Evolutionary conservation across 306 rosid species (phyloP).

Genomic region (Potentilla sterilis): DNA sequence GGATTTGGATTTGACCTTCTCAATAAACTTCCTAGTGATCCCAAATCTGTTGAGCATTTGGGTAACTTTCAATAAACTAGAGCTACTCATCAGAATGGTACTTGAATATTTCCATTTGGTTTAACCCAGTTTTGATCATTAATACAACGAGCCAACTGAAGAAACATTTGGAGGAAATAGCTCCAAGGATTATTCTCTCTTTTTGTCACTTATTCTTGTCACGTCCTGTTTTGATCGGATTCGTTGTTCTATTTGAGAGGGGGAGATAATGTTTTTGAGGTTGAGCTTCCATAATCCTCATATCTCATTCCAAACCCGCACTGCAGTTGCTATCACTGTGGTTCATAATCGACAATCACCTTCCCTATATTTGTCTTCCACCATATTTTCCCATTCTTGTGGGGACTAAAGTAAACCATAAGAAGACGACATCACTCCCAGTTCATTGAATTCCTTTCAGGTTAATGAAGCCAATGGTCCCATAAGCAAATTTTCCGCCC

Average conservation of each 20-base stretch:
- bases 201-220: conserved; percentile 6
- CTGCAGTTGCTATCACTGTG: conserved; percentile 22
- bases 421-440: neutral
- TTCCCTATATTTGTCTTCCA: neutral
- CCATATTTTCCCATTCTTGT: neutral
- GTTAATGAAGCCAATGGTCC: conserved; percentile 27
- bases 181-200: conserved; percentile 7
- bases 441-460: neutral
- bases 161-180: neutral
- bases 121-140: neutral
- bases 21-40: neutral
- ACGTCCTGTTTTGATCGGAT: neutral
- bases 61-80: neutral
- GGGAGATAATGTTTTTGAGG: conserved; percentile 66
- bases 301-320: conserved; percentile 7
- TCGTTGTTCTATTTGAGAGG: neutral
- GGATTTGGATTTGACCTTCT: neutral
- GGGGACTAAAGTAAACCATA: conserved; percentile 15
- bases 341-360: conserved; percentile 28
- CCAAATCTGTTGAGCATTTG: conserved; percentile 10
- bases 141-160: neutral
- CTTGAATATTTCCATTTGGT: neutral
- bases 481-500: neutral
- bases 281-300: conserved; percentile 32
- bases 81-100: neutral